Conservation (phyloP, 1,284 basidiomycete species). For the Mycosarcoma maydis region DNA sequence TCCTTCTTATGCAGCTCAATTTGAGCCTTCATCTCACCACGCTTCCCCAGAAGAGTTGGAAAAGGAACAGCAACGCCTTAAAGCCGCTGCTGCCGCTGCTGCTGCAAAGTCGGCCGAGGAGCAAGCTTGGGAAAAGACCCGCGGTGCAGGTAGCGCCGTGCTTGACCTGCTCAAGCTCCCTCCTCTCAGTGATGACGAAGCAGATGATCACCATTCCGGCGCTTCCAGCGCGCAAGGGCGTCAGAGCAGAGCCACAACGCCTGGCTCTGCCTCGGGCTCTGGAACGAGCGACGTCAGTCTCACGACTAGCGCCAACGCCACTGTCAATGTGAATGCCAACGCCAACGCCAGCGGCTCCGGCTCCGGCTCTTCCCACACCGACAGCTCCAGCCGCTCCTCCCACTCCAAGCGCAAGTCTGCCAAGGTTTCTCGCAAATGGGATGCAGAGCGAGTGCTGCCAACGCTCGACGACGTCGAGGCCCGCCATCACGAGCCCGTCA, state of each 20-base stretch:
- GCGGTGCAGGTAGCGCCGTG: slow-evolving; percentile 61
- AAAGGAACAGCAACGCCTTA: slow-evolving; percentile 38
- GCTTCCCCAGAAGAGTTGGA: slow-evolving; percentile 27
- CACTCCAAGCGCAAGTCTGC: slow-evolving; percentile 7
- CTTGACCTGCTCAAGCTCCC: slow-evolving; percentile 51
- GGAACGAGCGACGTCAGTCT: slow-evolving; percentile 9
- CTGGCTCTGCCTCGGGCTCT: slow-evolving; percentile 28
- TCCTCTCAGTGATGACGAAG: slow-evolving; percentile 25
- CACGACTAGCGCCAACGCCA: slow-evolving; percentile 4
- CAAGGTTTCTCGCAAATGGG: slow-evolving; percentile 21
- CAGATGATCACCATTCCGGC: slow-evolving; percentile 12
- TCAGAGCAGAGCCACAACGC: slow-evolving; percentile 25
- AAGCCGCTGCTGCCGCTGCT: slow-evolving; percentile 37
- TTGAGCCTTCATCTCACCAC: not conserved
- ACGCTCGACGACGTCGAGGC: slow-evolving; percentile 33
- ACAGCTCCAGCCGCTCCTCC: slow-evolving; percentile 7
- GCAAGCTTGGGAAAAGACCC: slow-evolving; percentile 60
- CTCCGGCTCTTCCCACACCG: slow-evolving; percentile 15
- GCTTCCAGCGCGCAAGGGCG: slow-evolving; percentile 3
- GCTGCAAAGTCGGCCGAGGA: slow-evolving; percentile 55
- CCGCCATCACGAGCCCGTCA: slow-evolving; percentile 24
- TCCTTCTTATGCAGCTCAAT: not conserved
- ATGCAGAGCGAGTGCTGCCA: slow-evolving; percentile 30
- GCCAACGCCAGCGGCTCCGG: slow-evolving; percentile 12
- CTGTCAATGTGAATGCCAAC: slow-evolving; percentile 9